Evolutionary conservation across 2,329 filamentous ascomycete genomes (phyloP), one percentile per base, ranked within the genome.

Genomic region (Harringtonia lauricola): DNA sequence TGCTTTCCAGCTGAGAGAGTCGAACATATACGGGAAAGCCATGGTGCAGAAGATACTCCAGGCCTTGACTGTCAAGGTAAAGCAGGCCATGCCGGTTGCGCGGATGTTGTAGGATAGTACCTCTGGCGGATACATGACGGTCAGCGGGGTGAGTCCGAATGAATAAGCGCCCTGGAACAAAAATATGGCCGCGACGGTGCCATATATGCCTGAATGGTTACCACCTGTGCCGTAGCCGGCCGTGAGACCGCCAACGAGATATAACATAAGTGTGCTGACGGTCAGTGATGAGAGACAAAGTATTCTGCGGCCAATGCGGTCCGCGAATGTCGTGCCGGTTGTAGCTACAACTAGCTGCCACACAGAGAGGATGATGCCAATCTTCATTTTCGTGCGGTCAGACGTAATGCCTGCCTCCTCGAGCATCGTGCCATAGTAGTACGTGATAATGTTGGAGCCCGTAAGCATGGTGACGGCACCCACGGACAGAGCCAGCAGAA

Each of bases 131-230:
- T 66, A 72, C 21, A 67, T 64, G 39, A 67, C 63, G 42, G 70
- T 62, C 14, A 71, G 60, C 42, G 66, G 65, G 18, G 68, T 69
- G 61, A 66, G 70, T 19, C 64, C 67, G 45, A 75, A 56, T 1
- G 69, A 71, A 57, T 67, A 76, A 26, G 71, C 62, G 46, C 69
- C 66, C 1, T 68, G 68, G 46, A 74, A 74, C 35, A 76, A 59
- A 58, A 74, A 76, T 40, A 74, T 68, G 52, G 74, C 68, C 21
- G 67, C 70, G n/a, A 76, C 35, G 15, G 43, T 45, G 26, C 38
- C 43, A 19, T 45, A 45, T 35, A 45, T 15, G 21, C 43, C 43
- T 7, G 39, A 38, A 6, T 34, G 38, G 43, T 40, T 33, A 8
- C 2, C 30, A 33, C 35, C 39, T 8, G 19, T 35, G 29, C 41